Conservation (phyloP, 345 rosid species). For the Eucalyptus sideroxylon region DNA sequence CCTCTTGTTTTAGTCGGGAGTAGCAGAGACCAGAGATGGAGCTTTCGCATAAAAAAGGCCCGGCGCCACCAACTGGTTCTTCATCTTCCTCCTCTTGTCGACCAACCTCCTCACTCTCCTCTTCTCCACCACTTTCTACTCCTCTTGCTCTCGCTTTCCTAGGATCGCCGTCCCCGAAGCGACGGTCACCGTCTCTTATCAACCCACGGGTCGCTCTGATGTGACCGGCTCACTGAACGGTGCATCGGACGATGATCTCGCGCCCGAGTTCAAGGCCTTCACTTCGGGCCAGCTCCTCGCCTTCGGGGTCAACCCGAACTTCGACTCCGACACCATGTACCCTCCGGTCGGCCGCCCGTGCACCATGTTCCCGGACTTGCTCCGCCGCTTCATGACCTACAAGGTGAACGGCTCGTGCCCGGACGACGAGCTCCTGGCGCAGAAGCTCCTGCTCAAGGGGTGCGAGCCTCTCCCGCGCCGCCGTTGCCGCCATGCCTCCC, state of each 20-base stretch:
- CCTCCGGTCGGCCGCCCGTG: constrained; percentile 40
- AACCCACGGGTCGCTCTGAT: background rate
- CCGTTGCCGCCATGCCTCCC: constrained; percentile 30
- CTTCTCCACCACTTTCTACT: background rate
- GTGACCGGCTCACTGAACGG: background rate
- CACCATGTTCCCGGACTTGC: constrained; percentile 29
- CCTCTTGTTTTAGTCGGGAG: background rate
- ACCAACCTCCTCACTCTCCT: background rate
- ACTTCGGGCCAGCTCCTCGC: constrained; percentile 34
- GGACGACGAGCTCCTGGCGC: constrained; percentile 40
- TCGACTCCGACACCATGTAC: constrained; percentile 32
- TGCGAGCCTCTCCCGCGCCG: constrained; percentile 63
- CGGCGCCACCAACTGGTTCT: background rate
- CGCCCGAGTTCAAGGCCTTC: constrained; percentile 33
- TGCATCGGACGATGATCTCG: background rate
- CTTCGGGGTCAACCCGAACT: constrained; percentile 25
- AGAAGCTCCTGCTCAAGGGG: constrained; percentile 57
- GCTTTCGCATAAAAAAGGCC: background rate
- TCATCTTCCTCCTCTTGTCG: background rate
- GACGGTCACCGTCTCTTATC: background rate
- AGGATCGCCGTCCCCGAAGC: too few relatives aligned
- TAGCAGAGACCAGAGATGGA: background rate
- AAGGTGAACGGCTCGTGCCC: constrained; percentile 41
- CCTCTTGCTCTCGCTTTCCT: background rate
- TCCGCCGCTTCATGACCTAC: constrained; percentile 36